Base-by-base conservation (phyloP, 1,284 basidiomycete species). In the Cystobasidium slooffiae region DNA sequence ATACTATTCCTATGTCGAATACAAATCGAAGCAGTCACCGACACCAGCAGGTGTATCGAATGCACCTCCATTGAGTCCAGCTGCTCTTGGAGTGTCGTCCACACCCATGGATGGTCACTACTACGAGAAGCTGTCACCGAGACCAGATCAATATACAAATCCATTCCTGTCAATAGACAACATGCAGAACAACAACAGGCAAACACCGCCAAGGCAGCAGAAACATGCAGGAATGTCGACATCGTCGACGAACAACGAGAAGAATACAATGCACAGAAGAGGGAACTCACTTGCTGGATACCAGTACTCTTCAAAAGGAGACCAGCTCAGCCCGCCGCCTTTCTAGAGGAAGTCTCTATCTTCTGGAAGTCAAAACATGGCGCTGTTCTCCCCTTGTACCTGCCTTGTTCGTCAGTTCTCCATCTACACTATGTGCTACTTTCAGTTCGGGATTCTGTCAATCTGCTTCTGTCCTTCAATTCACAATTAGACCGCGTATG, bases 1-100 rank as follows among this genome's bases (percentile, higher is more conserved):
- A 20, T 78, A 55, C 55, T 75, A 70, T 62, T 64, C 66, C 55
- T 72, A 66, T 49, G 55, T 68, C 24, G 63, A 77, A 51, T 73
- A 66, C 62, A 53, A 65, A 20, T 41, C 62, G 5, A 73, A 66
- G 44, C 62, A 73, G n/a, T 22, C 16, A n/a, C 66, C 55, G 5
- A 39, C 39, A 12, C 16, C 58, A 9, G 18, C 59, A 37, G 69
- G 59, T 22, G 56, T 49, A n/a, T 61, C 68, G 20, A 47, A 22
- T 22, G 52, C 66, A 20, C 52, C 55, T 10, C 55, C 68, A 49
- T 12, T 63, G 6, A 63, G 44, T 16, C 61, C 68, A 9, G 52
- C 68, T 69, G 44, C 58, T 4, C 55, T 61, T 12, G 41, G 22
- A 10, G 41, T 31, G 1, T 41, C 49, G 9, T 24, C 47, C 9